Evolutionary conservation across 2,329 filamentous ascomycete species (phyloP).

Genomic region (Neonectria magnoliae): DNA sequence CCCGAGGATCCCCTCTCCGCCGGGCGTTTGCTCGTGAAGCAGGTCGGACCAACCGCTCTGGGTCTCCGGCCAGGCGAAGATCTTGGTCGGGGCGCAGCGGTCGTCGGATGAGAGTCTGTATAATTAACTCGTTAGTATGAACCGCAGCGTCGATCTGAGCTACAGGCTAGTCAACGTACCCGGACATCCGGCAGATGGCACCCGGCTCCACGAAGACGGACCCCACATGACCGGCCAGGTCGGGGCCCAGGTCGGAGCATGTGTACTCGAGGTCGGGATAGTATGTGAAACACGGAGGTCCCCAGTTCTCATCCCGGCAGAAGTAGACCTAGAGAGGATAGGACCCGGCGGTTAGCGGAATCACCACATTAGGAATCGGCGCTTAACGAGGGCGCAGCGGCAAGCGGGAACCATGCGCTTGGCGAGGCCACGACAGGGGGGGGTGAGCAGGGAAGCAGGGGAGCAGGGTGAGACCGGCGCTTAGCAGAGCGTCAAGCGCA

Average conservation of each 20-base stretch:
- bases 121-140: conserved; percentile 15
- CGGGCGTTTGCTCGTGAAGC: conserved; percentile 28
- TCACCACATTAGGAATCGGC: neutral
- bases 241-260: conserved; percentile 33
- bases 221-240: conserved; percentile 36
- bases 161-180: conserved; percentile 20
- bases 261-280: conserved; percentile 38
- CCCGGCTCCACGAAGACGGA: conserved; percentile 40
- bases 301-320: conserved; percentile 41
- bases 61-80: conserved; percentile 43
- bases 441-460: no score
- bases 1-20: conserved; percentile 27
- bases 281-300: conserved; percentile 37
- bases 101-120: conserved; percentile 21
- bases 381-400: neutral
- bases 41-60: conserved; percentile 34
- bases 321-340: conserved; percentile 40
- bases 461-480: no score
- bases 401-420: neutral
- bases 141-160: neutral
- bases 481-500: conserved; percentile 11
- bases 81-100: conserved; percentile 28
- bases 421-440: neutral
- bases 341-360: conserved; percentile 15
- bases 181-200: conserved; percentile 38